Conservation (phyloP, 1,284 basidiomycete genomes). For the Rugosomyces carneus region DNA sequence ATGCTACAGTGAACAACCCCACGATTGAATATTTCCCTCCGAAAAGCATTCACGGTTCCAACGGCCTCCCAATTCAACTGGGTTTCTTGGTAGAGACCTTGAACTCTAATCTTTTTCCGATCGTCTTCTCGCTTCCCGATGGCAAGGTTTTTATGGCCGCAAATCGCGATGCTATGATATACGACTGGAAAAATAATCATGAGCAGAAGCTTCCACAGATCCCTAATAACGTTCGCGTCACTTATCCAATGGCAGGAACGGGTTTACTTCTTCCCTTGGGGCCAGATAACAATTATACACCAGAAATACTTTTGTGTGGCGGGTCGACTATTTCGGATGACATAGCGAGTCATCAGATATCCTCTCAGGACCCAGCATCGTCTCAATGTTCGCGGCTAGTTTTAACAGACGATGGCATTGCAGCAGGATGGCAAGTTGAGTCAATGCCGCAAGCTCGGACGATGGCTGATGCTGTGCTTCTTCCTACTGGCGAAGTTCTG, state of each 20-base stretch:
- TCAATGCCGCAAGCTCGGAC: slow-evolving; percentile 33
- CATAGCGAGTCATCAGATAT: slow-evolving; percentile 23
- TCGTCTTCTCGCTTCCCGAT: slow-evolving; percentile 30
- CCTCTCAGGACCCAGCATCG: slow-evolving; percentile 35
- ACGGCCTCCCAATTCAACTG: slow-evolving; percentile 37
- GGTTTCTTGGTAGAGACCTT: slow-evolving; percentile 41
- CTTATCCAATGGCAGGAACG: slow-evolving; percentile 41
- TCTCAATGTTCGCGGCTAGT: slow-evolving; percentile 32
- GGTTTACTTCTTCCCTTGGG: slow-evolving; percentile 43
- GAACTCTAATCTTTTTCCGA: slow-evolving; percentile 40
- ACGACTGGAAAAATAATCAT: slow-evolving; percentile 36
- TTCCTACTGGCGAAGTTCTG: slow-evolving; percentile 47
- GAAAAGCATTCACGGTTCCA: no score
- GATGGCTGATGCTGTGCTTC: slow-evolving; percentile 45
- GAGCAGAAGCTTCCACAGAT: slow-evolving; percentile 37
- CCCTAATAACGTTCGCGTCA: slow-evolving; percentile 42
- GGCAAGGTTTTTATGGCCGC: slow-evolving; percentile 38
- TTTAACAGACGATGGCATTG: slow-evolving; percentile 29
- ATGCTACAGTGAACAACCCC: no score
- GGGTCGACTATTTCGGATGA: slow-evolving; percentile 28
- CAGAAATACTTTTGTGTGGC: slow-evolving; percentile 45
- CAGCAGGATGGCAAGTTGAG: slow-evolving; percentile 33
- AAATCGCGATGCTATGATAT: slow-evolving; percentile 39
- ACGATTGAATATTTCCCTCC: no score
- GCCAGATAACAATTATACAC: slow-evolving; percentile 34